Conservation (phyloP, 164 flowering plant genomes). For the Piper betle region DNA sequence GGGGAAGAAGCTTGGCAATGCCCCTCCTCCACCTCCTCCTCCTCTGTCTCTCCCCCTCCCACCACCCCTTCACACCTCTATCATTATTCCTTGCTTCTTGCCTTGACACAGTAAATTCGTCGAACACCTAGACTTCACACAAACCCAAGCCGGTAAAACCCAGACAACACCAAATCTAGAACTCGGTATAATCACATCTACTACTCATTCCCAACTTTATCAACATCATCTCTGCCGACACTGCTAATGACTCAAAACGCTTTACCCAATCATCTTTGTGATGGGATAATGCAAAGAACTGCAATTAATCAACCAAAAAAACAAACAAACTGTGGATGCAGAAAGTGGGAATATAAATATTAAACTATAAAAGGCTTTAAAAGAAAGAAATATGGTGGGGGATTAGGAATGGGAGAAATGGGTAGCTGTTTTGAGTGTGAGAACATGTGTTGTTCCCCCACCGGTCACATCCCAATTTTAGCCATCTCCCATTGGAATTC, state of each 20-base stretch:
- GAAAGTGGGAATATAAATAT: too few species aligned
- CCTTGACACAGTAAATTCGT: slow-evolving; percentile 11
- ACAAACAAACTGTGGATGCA: too few species aligned
- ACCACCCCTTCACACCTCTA: slow-evolving; percentile 1
- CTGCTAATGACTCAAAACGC: slow-evolving; percentile 13
- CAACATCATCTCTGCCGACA: slow-evolving; percentile 34
- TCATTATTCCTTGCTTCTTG: slow-evolving; percentile 24
- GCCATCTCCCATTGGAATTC: too few species aligned
- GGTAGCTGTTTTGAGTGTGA: too few species aligned
- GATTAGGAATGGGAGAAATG: too few species aligned
- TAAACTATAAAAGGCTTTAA: too few species aligned
- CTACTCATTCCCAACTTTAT: background rate
- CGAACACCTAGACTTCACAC: slow-evolving; percentile 4
- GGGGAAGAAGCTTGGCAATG: slow-evolving; percentile 1
- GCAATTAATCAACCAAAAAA: too few species aligned
- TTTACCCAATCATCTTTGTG: too few species aligned
- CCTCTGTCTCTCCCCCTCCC: background rate
- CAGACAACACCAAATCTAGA: background rate
- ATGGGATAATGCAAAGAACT: too few species aligned
- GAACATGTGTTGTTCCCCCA: too few species aligned
- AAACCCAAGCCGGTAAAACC: slow-evolving; percentile 1
- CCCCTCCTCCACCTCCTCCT: slow-evolving; percentile 1
- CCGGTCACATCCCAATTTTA: too few species aligned
- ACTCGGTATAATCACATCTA: slow-evolving; percentile 5
- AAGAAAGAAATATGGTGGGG: too few species aligned